Evolutionary conservation across 352 stramenopile species (phyloP), one percentile per base, ranked within the genome.

Genomic region (Phytophthora capsici): DNA sequence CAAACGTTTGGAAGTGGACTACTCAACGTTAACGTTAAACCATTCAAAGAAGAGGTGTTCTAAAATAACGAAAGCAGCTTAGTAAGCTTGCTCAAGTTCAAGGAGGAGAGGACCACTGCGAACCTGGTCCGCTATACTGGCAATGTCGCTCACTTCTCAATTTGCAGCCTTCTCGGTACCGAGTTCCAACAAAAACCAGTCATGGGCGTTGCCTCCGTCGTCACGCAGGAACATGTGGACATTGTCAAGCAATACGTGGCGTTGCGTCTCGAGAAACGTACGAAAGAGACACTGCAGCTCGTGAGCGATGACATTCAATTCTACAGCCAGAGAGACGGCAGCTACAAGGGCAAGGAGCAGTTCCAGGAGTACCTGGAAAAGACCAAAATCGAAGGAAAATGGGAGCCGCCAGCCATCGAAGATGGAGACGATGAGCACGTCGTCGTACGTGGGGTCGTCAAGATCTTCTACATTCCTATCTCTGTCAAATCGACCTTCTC

Each of bases 291-390:
- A 26, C 53, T 86, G 32, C 60, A 80, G 54, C 75, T 86, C 25
- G 69, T 86, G 60, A 86, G 75, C 41, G 77, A 86, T 59, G 72
- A 79, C 70, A 73, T 86, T 12, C 45, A 79, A 37, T 79, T 81
- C 66, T 82, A 77, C 70, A 82, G 75, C 50, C 75, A 84, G 53
- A 72, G 77, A 9, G 72, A 84, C 56, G 72, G 77, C 25, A 73
- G 51, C 56, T 84, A 75, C 65, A 61, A 78, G 47, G 77, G 72
- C 61, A 82, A 77, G 54, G 54, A 79, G 28, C 43, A 72, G 51
- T 81, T 86, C 67, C 40, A 45, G 13, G 28, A 64, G 28, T 86
- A 84, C 45, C 60, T 84, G n/a, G 63, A 84, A 47, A 84, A 86
- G 61, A 81, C 68, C 61, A 82, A 82, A 54, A 63, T 84, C 55